These are phyloP conservation scores for Tarenaya hassleriana DNA, from an alignment of 345 rosid genomes.

Conservation along the genomic window DNA sequence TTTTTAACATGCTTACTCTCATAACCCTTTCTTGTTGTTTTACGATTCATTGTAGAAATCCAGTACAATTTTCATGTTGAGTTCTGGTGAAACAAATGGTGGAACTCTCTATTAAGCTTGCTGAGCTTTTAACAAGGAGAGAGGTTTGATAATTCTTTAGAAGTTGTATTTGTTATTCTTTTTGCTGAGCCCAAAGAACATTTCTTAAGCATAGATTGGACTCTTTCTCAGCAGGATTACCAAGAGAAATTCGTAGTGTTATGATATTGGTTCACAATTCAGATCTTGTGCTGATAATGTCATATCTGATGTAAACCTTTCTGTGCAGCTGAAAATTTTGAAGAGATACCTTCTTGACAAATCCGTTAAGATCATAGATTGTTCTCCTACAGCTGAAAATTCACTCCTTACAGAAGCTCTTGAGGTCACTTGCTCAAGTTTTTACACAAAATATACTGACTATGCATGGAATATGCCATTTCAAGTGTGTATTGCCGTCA, in stretches of 20 bases:
- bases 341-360: constrained; percentile 89
- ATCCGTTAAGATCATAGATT: constrained; percentile 63
- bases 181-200: constrained; percentile 39
- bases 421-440: constrained; percentile 26
- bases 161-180: constrained; percentile 14
- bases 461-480: constrained; percentile 33
- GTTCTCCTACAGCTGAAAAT: constrained; percentile 33
- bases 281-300: constrained; percentile 37
- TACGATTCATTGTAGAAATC: constrained; percentile 78
- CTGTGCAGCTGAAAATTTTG: constrained; percentile 56
- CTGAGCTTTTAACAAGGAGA: constrained; percentile 89
- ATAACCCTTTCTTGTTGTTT: constrained; percentile 15
- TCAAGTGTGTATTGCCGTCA: constrained; percentile 24
- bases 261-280: constrained; percentile 35
- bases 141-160: constrained; percentile 47
- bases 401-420: constrained; percentile 56
- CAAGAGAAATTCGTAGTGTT: constrained; percentile 85
- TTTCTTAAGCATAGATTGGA: constrained; percentile 13
- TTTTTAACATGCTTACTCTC: constrained; percentile 11
- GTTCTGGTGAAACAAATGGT: constrained; percentile 96
- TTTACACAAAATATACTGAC: constrained; percentile 45
- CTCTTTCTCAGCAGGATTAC: constrained; percentile 56
- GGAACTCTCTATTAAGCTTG: constrained; percentile 87
- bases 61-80: constrained; percentile 70
- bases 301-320: constrained; percentile 58